phyloP scores from a whole-genome alignment of 345 rosid species.

The Triadica sebifera region DNA sequence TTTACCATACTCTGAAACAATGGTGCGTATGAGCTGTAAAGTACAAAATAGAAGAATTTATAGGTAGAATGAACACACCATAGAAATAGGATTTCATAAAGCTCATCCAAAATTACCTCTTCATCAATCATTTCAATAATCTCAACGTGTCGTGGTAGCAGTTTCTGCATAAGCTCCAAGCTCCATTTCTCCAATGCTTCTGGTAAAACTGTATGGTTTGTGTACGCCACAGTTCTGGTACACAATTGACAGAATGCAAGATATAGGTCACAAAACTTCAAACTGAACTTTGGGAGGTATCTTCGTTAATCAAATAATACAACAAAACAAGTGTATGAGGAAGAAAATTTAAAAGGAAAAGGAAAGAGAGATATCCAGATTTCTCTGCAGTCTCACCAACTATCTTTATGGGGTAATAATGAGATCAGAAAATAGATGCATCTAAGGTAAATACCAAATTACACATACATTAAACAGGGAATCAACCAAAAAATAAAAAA shows the following conservation, averaged over 20 bases:
- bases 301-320: neutral
- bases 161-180: conserved; percentile 69
- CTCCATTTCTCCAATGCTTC: conserved; percentile 94
- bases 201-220: conserved; percentile 82
- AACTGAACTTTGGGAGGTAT: neutral
- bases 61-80: conserved; percentile 8
- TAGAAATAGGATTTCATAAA: conserved; percentile 8
- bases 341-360: neutral
- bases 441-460: neutral
- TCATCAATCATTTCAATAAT: conserved; percentile 80
- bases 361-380: neutral
- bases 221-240: conserved; percentile 73
- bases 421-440: neutral
- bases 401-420: neutral
- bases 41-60: conserved; percentile 18
- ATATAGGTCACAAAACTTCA: conserved; percentile 14
- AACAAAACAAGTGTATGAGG: neutral
- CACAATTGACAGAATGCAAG: conserved; percentile 14
- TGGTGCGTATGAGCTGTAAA: conserved; percentile 53
- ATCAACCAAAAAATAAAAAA: neutral
- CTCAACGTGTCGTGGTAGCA: conserved; percentile 76
- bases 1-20: conserved; percentile 61
- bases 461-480: neutral
- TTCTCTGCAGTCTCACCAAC: neutral
- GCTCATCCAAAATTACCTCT: conserved; percentile 46